These are phyloP conservation scores for Colletotrichum sansevieriae DNA, from an alignment of 2,329 filamentous ascomycete genomes.

Conservation along the genomic window DNA sequence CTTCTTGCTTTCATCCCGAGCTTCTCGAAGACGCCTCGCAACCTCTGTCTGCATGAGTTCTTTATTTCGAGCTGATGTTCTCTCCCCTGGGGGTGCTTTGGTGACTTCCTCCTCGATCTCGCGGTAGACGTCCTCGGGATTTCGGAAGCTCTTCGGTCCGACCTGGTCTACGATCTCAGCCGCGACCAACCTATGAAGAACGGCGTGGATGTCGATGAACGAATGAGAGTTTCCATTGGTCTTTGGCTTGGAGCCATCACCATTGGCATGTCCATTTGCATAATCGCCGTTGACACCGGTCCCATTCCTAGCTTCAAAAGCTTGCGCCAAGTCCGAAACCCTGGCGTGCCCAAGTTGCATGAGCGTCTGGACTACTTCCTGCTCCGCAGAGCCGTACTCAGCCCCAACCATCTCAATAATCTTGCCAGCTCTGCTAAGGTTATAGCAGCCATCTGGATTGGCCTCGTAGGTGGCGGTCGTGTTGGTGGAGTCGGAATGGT, in stretches of 20 bases:
- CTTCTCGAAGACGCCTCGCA: constrained; percentile 64
- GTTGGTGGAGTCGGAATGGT: constrained; percentile 74
- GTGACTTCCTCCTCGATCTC: constrained; percentile 75
- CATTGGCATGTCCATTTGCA: constrained; percentile 46
- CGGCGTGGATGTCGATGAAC: constrained; percentile 62
- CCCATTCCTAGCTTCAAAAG: constrained; percentile 58
- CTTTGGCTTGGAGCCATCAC: constrained; percentile 51
- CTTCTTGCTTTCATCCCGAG: constrained; percentile 64
- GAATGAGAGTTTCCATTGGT: constrained; percentile 55
- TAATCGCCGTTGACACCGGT: constrained; percentile 43
- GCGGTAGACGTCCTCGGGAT: constrained; percentile 70
- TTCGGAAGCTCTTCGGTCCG: constrained; percentile 67
- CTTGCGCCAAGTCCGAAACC: constrained; percentile 76
- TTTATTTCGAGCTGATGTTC: constrained; percentile 70
- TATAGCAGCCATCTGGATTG: constrained; percentile 84
- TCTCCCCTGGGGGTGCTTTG: constrained; percentile 59
- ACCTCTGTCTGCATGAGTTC: constrained; percentile 71
- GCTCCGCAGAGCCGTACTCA: constrained; percentile 80
- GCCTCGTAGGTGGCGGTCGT: constrained; percentile 84
- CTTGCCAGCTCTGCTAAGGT: constrained; percentile 83
- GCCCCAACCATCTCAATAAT: constrained; percentile 81
- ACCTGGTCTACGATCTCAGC: constrained; percentile 78
- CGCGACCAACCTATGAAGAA: constrained; percentile 68
- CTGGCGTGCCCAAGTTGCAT: constrained; percentile 83
- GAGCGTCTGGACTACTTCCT: constrained; percentile 80